These are phyloP conservation scores for Caryopteris hybrid DNA, from an alignment of 305 asterid species.

Conservation along the genomic window DNA sequence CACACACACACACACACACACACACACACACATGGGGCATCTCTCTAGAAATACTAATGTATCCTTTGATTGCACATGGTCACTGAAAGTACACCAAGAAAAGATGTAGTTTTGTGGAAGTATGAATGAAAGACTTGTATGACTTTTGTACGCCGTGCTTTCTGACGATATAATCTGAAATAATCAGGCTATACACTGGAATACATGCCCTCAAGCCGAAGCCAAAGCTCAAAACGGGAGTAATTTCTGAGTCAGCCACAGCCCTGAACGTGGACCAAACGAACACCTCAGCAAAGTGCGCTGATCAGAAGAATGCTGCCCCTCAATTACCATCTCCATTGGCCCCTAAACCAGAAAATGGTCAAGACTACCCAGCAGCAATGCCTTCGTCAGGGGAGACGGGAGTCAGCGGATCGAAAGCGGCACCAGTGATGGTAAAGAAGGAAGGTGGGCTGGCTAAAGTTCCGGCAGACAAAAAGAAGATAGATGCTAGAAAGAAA, in stretches of 20 bases:
- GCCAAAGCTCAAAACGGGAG: constrained; percentile 65
- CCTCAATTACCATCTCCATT: constrained; percentile 39
- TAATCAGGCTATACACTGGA: constrained; percentile 64
- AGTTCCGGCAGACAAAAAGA: constrained; percentile 72
- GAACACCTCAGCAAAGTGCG: constrained; percentile 40
- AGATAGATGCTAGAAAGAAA: constrained; percentile 89
- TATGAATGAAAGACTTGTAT: too few species aligned
- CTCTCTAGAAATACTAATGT: not conserved
- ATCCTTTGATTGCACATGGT: not conserved
- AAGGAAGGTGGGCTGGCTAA: constrained; percentile 52
- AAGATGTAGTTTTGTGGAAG: too few species aligned
- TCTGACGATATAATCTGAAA: not conserved
- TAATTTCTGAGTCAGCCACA: constrained; percentile 59
- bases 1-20: not conserved
- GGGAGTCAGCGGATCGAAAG: constrained; percentile 53
- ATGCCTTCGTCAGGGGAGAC: constrained; percentile 35
- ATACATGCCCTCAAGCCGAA: constrained; percentile 83
- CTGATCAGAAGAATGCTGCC: constrained; percentile 52
- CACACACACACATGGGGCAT: not conserved
- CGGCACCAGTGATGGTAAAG: constrained; percentile 44
- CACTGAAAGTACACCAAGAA: too few species aligned
- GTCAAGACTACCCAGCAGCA: constrained; percentile 37
- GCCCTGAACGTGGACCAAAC: constrained; percentile 65
- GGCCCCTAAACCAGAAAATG: constrained; percentile 67
- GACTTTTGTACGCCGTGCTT: not conserved